A percentile compares a stretch with the other conserved stretches of the same genome.
These are phyloP conservation scores for Urochloa ruziziensis DNA, from an alignment of 176 grass and related monocot genomes.

Conservation along the genomic window DNA sequence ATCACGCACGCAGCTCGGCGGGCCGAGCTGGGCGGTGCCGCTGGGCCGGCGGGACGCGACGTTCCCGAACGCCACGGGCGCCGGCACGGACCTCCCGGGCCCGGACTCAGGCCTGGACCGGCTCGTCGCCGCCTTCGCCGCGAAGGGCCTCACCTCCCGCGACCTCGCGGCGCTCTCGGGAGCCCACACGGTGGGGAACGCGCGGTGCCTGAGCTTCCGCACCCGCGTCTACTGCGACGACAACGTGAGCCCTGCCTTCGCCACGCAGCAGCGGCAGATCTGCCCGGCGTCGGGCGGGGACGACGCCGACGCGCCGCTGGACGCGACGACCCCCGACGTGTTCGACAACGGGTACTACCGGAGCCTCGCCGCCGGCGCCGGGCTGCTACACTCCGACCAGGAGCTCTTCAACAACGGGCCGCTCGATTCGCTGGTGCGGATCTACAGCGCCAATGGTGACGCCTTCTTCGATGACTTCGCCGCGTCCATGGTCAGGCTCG, in stretches of 20 bases:
- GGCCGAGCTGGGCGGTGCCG: conserved; percentile 67
- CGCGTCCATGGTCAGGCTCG: conserved; percentile 65
- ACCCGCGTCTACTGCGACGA: conserved; percentile 59
- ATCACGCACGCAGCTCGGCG: conserved; percentile 79
- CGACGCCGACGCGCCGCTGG: conserved; percentile 40
- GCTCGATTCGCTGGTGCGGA: conserved; percentile 45
- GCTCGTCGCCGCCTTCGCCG: conserved; percentile 47
- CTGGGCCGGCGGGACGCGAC: conserved; percentile 66
- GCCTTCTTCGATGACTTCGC: conserved; percentile 65
- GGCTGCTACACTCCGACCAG: conserved; percentile 84
- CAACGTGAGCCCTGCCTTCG: conserved; percentile 42
- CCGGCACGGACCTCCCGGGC: conserved; percentile 44
- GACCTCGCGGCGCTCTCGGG: conserved; percentile 68
- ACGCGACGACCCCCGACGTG: conserved; percentile 44
- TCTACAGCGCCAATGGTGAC: conserved; percentile 51
- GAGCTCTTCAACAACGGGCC: conserved; percentile 71
- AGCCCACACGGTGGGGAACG: conserved; percentile 62
- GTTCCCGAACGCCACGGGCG: conserved; percentile 38
- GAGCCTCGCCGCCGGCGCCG: conserved; percentile 47
- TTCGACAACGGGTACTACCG: conserved; percentile 82
- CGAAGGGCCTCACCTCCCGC: conserved; percentile 51
- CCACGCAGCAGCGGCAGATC: background rate
- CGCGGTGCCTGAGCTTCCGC: conserved; percentile 49
- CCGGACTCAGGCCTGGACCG: conserved; percentile 33
- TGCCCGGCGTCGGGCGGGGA: conserved; percentile 53